phyloP scores from a whole-genome alignment of 306 rosid species.

The Malus orientalis region DNA sequence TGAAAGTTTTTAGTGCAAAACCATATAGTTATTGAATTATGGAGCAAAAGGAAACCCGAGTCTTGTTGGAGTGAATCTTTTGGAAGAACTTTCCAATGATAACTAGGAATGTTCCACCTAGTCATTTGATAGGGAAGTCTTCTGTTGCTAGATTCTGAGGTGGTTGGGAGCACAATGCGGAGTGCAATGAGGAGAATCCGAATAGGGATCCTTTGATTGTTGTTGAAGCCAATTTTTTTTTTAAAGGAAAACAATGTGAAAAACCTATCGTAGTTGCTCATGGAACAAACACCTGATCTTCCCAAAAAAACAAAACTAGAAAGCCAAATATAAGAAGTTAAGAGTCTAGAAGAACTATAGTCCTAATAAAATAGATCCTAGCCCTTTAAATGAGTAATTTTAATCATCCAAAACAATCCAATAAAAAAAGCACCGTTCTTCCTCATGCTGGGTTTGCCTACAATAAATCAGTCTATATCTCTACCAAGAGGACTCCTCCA shows the following conservation, averaged over 20 bases:
- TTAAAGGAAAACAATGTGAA: background rate
- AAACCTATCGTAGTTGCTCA: background rate
- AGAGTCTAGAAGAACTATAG: background rate
- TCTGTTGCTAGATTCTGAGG: background rate
- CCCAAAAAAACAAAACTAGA: background rate
- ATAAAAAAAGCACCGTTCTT: background rate
- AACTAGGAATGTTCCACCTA: background rate
- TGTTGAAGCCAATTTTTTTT: background rate
- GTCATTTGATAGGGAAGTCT: background rate
- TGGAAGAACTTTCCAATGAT: background rate
- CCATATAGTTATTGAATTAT: no score
- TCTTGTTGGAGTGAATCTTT: background rate
- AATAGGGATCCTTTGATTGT: background rate
- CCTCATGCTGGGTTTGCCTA: background rate
- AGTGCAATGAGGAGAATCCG: no score
- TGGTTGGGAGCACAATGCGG: background rate
- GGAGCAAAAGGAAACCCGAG: no score
- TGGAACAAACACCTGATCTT: background rate
- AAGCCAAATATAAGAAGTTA: background rate
- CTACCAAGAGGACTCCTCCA: background rate
- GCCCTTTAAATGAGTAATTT: background rate
- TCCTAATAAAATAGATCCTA: background rate
- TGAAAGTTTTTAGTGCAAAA: no score
- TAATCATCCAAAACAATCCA: background rate
- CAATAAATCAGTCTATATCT: background rate